Evolutionary conservation across 2,329 filamentous ascomycete species (phyloP).

Genomic region (Neoascochyta sp.): DNA sequence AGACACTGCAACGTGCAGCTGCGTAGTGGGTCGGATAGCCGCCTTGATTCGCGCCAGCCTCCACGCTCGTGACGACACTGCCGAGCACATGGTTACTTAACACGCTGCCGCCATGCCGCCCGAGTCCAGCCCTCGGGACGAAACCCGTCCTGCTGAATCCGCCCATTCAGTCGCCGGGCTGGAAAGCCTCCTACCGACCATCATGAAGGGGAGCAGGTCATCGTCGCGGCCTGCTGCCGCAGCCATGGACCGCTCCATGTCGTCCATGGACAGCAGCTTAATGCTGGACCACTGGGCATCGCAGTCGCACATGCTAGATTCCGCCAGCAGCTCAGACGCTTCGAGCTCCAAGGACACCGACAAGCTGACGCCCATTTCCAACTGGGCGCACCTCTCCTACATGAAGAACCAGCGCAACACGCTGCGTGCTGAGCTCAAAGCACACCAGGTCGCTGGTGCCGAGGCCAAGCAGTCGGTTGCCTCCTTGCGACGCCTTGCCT

Average conservation of each 20-base stretch:
- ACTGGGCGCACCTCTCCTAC: conserved; percentile 36
- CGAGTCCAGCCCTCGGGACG: conserved; percentile 9
- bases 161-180: conserved; percentile 20
- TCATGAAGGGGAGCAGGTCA: conserved; percentile 18
- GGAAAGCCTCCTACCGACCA: conserved; percentile 29
- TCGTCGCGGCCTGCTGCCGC: conserved; percentile 17
- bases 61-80: not conserved
- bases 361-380: conserved; percentile 28
- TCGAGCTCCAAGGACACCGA: conserved; percentile 18
- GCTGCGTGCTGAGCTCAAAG: conserved; percentile 32
- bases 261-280: conserved; percentile 34
- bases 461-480: conserved; percentile 36
- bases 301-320: conserved; percentile 10
- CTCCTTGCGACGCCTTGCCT: conserved; percentile 34
- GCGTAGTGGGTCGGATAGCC: conserved; percentile 7
- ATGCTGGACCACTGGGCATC: conserved; percentile 27
- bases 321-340: conserved; percentile 10
- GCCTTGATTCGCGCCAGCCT: conserved; percentile 4
- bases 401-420: conserved; percentile 35
- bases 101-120: conserved; percentile 9
- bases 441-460: conserved; percentile 29
- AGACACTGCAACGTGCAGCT: conserved; percentile 8
- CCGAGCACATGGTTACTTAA: conserved; percentile 3
- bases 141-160: conserved; percentile 15
- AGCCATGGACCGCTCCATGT: conserved; percentile 29